These are phyloP conservation scores for Cyamopsis tetragonoloba DNA, from an alignment of 306 rosid genomes.

Conservation along the genomic window DNA sequence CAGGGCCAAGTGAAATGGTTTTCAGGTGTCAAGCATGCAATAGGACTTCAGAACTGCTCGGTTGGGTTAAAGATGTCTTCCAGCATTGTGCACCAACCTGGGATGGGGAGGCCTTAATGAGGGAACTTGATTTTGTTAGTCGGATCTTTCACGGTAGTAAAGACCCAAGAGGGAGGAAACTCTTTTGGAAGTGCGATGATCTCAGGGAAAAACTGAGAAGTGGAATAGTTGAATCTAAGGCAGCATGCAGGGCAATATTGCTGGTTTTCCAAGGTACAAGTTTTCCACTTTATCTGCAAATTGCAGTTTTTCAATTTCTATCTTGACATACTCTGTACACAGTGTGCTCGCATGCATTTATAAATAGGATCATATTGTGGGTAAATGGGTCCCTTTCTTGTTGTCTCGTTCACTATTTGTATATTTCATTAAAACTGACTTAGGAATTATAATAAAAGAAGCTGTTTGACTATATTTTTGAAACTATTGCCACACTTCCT, in stretches of 20 bases:
- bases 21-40: conserved; percentile 93
- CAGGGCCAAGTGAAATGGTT: conserved; percentile 86
- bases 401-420: neutral
- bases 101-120: conserved; percentile 79
- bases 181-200: conserved; percentile 78
- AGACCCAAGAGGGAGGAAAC: conserved; percentile 81
- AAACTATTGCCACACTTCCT: neutral
- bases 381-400: neutral
- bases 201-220: conserved; percentile 70
- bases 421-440: neutral
- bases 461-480: conserved; percentile 5
- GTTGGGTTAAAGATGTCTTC: conserved; percentile 98
- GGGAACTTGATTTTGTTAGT: conserved; percentile 93
- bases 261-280: conserved; percentile 78
- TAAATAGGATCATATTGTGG: neutral
- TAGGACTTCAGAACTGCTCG: conserved; percentile 90
- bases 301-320: conserved; percentile 11
- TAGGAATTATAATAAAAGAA: neutral
- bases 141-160: conserved; percentile 89
- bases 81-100: conserved; percentile 94
- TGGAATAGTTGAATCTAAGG: conserved; percentile 58
- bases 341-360: neutral
- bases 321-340: neutral
- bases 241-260: conserved; percentile 76
- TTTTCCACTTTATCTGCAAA: conserved; percentile 1